Evolutionary conservation across 176 grass and related monocot genomes (phyloP), one percentile per base, ranked within the genome.

Genomic region (Oryza meridionalis): DNA sequence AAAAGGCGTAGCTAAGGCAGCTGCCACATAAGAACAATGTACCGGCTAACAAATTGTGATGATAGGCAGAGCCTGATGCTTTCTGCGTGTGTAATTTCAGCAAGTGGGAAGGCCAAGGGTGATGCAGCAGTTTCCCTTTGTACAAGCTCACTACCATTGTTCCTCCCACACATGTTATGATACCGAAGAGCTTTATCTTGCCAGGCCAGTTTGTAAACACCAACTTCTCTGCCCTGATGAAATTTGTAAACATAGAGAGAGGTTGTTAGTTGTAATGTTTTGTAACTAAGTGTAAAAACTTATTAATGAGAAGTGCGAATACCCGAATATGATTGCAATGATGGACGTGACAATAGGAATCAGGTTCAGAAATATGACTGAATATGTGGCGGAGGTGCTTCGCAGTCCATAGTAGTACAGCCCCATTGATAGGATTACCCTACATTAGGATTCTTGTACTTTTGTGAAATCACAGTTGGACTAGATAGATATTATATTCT

Each of bases 301-400:
- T 19, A 17, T 53, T 19, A 14, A 53, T 19, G 15, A 17, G 50
- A 17, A 53, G 50, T 16, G 16, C 15, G 15, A 31, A 12, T 40
- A 88, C 91, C 91, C 16, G 32, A 90, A 64, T 5, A 82, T 15
- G 24, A 72, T 35, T 6, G 91, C 88, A 1, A 90, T 73, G 15
- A 76, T 5, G 53, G 82, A 93, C 73, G 91, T 90, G 19, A 88
- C 71, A 5, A 81, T n/a, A 12, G 91, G 91, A 51, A 88, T 84
- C 9, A 93, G 29, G 44, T 93, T 93, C 9, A 90, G 58, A 78
- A 88, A 88, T 66, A 58, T 47, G 26, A 70, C 65, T 1, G 81
- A 87, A 37, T 90, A 90, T 0, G 85, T 49, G 45, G 91, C 77
- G 13, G 26, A 82, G 16, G 88, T 93, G 51, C 21, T 24, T 4